Evolutionary conservation across 2,329 filamentous ascomycete species (phyloP), one percentile per base, ranked within the genome.

Genomic region (Monosporascus sp.): DNA sequence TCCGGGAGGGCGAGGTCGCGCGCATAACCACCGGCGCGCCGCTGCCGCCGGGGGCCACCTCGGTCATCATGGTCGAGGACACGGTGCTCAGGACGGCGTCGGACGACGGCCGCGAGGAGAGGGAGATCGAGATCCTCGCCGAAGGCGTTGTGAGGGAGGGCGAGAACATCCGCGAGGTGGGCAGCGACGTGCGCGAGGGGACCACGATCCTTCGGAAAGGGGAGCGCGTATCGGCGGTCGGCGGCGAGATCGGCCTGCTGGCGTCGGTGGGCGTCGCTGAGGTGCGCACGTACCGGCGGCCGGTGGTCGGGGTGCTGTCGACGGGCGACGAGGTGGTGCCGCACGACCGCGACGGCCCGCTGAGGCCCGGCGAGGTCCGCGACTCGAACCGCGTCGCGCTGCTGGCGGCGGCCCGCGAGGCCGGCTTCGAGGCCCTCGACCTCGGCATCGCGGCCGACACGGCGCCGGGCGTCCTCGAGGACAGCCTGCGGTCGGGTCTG

Each of bases 21-120:
- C 81, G 94, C 47, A 96, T 99, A 61, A 99, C 94, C 0, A 99
- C 94, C 0, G 94, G 94, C 0, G 94, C 94, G 6, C 93, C 94
- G 11, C 74, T 99, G 1, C 94, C 94, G 1, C 85, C 85, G 0
- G 90, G 92, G 1, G 90, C 94, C 2, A 96, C 90, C 25, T 87
- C 93, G 0, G 92, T 99, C 5, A 86, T 97, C 47, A 97, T 95
- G 90, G 94, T 99, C 0, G 94, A 99, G 72, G 94, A 97, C 65
- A 99, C 94, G 0, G 72, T 85, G 1, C 75, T 99, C 5, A 83
- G 81, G 55, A 85, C 82, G 2, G 84, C 83, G 70, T 94, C 90
- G 0, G 85, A 88, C 0, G 89, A 96, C 60, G 89, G 85, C 0
- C 79, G 78, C 49, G 94, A 99, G 71, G 94, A 99, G 69, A 86